Base-by-base conservation (phyloP, 805 yeast genomes). In the Zygotorulaspora florentina region DNA sequence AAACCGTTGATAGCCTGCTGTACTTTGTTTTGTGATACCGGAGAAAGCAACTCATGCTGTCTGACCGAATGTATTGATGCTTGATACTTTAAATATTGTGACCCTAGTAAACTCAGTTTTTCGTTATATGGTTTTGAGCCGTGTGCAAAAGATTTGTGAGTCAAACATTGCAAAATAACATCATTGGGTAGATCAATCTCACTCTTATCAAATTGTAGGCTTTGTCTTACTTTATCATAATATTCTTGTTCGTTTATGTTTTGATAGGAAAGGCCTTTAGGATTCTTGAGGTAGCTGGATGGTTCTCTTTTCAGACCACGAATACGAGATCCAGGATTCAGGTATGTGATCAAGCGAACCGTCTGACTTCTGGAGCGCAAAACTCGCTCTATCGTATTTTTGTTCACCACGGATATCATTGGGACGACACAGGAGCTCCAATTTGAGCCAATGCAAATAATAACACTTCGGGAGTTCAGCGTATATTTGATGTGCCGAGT, bases 121-220 rank as follows among this genome's bases (percentile, higher is more conserved):
- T 89, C 96, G 68, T 90, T 91, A 69, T 86, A 87, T 7, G 97
- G 96, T 57, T 83, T 80, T 51, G 77, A 72, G 8, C 96, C 97
- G 68, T 87, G 95, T 4, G 95, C 95, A 73, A 89, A 91, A 17
- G 96, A 87, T 69, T 91, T 91, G 70, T 91, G 97, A 5, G 97
- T 90, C 57, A 90, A 70, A 34, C 87, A 81, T 69, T 91, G 98
- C 50, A 88, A 71, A 17, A 84, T 68, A 47, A 84, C 54, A 6
- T 74, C 73, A 57, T 87, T 85, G 3, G 83, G 72, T 35, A 90
- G 69, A 35, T 71, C 53, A 10, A 65, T 56, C 16, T 52, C 52
- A 43, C 51, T 56, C 35, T 56, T 45, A 13, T 50, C 47, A n/a
- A 65, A 50, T 18, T 57, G 53, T 40, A 65, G 48, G 9, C 36